phyloP scores from a whole-genome alignment of 73 alveolate genomes.

The Tetrahymena thermophila region DNA sequence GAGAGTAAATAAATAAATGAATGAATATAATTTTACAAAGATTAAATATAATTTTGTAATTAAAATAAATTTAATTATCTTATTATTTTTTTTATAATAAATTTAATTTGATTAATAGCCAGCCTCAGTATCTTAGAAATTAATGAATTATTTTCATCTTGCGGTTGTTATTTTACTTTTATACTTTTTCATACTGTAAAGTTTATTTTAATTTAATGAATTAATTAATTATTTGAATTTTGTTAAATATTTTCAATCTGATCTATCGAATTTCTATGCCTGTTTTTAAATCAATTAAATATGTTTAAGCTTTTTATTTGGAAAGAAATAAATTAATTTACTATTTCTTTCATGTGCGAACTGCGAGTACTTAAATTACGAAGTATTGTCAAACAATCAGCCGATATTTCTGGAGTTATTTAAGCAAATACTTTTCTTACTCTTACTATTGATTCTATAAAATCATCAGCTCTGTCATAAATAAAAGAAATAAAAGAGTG shows the following conservation, averaged over 20 bases:
- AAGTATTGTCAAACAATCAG: background rate
- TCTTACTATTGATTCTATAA: background rate
- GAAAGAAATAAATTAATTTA: background rate
- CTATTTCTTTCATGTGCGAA: background rate
- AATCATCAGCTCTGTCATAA: background rate
- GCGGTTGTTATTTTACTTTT: too few relatives aligned
- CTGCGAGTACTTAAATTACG: background rate
- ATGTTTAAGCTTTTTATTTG: background rate
- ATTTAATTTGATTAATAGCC: too few relatives aligned
- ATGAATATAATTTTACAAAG: too few relatives aligned
- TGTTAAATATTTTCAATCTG: background rate
- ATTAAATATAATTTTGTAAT: too few relatives aligned
- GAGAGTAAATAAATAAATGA: too few relatives aligned
- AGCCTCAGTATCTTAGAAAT: too few relatives aligned
- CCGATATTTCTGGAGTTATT: background rate
- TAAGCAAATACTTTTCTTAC: background rate
- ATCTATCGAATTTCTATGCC: background rate
- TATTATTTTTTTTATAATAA: too few relatives aligned
- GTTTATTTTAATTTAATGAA: too few relatives aligned
- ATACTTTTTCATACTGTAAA: too few relatives aligned
- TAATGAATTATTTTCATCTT: too few relatives aligned
- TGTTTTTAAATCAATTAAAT: background rate
- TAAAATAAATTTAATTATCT: too few relatives aligned
- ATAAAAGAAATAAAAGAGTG: background rate
- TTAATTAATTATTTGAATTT: background rate